These are phyloP conservation scores for Fomitopsis schrenkii DNA, from an alignment of 1,284 basidiomycete genomes.

Conservation along the genomic window DNA sequence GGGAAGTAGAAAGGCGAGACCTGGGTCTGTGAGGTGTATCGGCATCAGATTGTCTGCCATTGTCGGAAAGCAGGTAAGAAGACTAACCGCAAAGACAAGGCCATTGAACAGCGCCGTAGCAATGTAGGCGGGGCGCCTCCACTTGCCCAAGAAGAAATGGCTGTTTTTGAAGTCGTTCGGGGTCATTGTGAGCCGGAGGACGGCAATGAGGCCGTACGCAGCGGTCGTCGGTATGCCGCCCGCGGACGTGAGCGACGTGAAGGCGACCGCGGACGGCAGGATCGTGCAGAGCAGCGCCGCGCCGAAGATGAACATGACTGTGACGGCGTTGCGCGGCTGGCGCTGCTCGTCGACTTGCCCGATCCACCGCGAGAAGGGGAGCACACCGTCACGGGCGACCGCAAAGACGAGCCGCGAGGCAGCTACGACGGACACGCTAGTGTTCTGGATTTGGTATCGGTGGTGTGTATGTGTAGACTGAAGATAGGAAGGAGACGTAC, in stretches of 20 bases:
- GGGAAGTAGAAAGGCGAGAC: constrained; percentile 84
- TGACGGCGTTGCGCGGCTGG: constrained; percentile 79
- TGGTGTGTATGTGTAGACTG: neutral
- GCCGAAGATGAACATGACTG: constrained; percentile 75
- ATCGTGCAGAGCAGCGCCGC: constrained; percentile 76
- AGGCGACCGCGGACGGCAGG: constrained; percentile 81
- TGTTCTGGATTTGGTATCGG: constrained; percentile 50
- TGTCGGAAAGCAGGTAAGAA: neutral
- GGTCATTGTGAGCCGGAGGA: constrained; percentile 70
- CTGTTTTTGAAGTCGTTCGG: constrained; percentile 70
- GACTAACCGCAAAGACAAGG: constrained; percentile 64
- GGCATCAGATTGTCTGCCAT: neutral
- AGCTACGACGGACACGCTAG: constrained; percentile 79
- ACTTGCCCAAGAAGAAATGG: constrained; percentile 65
- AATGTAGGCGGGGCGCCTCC: constrained; percentile 64
- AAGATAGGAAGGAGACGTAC: constrained; percentile 35
- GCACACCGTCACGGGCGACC: constrained; percentile 83
- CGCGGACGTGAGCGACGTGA: constrained; percentile 81
- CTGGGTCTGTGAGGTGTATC: constrained; percentile 46
- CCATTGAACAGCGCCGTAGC: constrained; percentile 68
- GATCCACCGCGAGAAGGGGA: constrained; percentile 80
- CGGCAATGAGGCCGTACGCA: constrained; percentile 74
- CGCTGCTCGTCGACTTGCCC: constrained; percentile 63
- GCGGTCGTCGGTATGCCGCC: constrained; percentile 79
- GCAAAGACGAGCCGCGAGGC: constrained; percentile 83